Base-by-base conservation (phyloP, 2,329 filamentous ascomycete species). In the Fusarium palustre region DNA sequence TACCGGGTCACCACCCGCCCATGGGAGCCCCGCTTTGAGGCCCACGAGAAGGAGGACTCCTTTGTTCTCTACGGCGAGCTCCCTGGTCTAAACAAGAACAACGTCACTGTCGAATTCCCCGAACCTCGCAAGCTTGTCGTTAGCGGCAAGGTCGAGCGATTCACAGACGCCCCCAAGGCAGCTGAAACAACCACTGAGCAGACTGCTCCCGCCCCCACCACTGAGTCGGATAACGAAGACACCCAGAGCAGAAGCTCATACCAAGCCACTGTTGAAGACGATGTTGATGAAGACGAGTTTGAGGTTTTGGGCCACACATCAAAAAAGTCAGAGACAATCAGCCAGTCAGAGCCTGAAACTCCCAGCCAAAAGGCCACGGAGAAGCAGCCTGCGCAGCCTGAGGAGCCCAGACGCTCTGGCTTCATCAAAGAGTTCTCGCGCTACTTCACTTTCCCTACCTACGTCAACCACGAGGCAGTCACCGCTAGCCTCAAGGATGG, bases 21-120 rank as follows among this genome's bases (percentile, higher is more conserved):
- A 31, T 62, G 59, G 59, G 59, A 62, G 4, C 59, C 59, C 16
- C 59, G 34, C 2, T 62, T 62, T 5, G 59, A 62, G 20, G 47
- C 57, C 11, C 47, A 62, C 2, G 59, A 62, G 41, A 55, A 85
- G 5, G 84, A 86, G 60, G 80, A 86, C 13, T 77, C 81, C 59
- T 94, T 92, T 76, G 88, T 93, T 79, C 87, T 94, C 15, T 88
- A 93, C 73, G 92, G 91, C 72, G 91, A 94, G 78, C 87, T 94
- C 1, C 90, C 91, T 0, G 92, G 92, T 48, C 83, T 93, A 70
- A 86, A 87, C 67, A 90, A 92, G 79, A 88, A 91, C 69, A 84
- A 93, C 75, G 81, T 94, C 75, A 83, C 85, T 76, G 90, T 94
- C 76, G 91, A 93, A 76, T 94, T 93, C 83, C 88, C 87, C 58